phyloP scores from a whole-genome alignment of 352 stramenopile genomes.

The Globisporangium radiosum region DNA sequence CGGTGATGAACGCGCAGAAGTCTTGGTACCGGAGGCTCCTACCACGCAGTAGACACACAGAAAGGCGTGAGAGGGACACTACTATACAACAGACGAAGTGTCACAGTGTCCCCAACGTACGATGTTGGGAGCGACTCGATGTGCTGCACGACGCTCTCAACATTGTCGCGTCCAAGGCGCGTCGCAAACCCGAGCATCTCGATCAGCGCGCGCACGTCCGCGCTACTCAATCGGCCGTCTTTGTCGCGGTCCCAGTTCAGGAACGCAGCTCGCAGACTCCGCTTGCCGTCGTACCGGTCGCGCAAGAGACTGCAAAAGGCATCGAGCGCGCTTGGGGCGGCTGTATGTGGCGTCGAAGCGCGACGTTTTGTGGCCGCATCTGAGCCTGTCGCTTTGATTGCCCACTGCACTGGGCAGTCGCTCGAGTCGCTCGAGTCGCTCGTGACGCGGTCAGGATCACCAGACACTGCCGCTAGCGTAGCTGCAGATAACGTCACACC shows the following conservation, averaged over 20 bases:
- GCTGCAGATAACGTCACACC: background rate
- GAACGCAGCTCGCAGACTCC: slow-evolving; percentile 44
- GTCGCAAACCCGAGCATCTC: slow-evolving; percentile 27
- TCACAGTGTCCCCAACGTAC: slow-evolving; percentile 12
- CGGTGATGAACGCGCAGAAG: slow-evolving; percentile 35
- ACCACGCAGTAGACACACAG: background rate
- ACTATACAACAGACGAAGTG: background rate
- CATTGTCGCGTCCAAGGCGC: slow-evolving; percentile 26
- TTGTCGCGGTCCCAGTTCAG: slow-evolving; percentile 54
- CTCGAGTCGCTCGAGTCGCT: no score
- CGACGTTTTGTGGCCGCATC: background rate
- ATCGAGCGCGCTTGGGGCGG: slow-evolving; percentile 8
- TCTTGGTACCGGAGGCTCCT: slow-evolving; percentile 43
- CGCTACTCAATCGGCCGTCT: slow-evolving; percentile 29
- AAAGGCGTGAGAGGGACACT: background rate
- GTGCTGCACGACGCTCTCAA: slow-evolving; percentile 33
- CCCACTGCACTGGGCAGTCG: slow-evolving; percentile 30
- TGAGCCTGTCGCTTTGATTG: slow-evolving; percentile 19
- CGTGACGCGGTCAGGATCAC: background rate
- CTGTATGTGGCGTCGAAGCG: background rate
- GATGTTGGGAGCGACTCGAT: slow-evolving; percentile 20
- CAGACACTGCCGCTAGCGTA: background rate
- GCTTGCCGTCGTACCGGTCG: slow-evolving; percentile 56
- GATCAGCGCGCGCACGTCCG: slow-evolving; percentile 43
- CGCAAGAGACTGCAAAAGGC: slow-evolving; percentile 37